Conservation (phyloP, 306 rosid species). For the Cucurbita ficifolia region DNA sequence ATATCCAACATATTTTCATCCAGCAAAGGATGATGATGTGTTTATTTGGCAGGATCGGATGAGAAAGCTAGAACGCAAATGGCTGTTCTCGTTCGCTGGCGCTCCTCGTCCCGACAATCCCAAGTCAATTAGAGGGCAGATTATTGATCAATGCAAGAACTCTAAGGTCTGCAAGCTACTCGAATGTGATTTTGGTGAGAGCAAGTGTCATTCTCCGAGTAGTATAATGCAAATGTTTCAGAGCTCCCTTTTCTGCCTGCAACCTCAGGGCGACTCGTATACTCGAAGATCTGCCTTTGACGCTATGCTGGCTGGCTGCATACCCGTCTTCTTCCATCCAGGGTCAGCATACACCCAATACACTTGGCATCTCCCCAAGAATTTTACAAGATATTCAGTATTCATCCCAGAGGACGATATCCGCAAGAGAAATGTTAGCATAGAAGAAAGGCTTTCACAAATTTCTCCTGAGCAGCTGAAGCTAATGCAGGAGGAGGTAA, state of each 20-base stretch:
- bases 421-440: slow-evolving; percentile 57
- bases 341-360: slow-evolving; percentile 94
- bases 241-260: slow-evolving; percentile 85
- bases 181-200: slow-evolving; percentile 96
- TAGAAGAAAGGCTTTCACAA: slow-evolving; percentile 67
- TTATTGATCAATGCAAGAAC: slow-evolving; percentile 61
- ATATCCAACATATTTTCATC: slow-evolving; percentile 94
- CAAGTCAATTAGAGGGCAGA: slow-evolving; percentile 77
- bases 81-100: slow-evolving; percentile 97
- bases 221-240: slow-evolving; percentile 98
- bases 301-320: slow-evolving; percentile 92
- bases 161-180: slow-evolving; percentile 64
- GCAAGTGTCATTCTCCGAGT: slow-evolving; percentile 96
- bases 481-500: slow-evolving; percentile 83
- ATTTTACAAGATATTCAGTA: slow-evolving; percentile 66
- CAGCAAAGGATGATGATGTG: slow-evolving; percentile 81
- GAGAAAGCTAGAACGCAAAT: slow-evolving; percentile 30
- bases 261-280: slow-evolving; percentile 97
- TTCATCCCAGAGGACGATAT: slow-evolving; percentile 86
- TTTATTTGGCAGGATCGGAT: slow-evolving; percentile 36
- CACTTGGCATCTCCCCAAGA: slow-evolving; percentile 96
- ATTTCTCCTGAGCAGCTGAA: slow-evolving; percentile 59
- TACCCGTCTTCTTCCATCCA: slow-evolving; percentile 96
- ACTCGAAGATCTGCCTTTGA: slow-evolving; percentile 94
- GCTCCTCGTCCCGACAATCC: slow-evolving; percentile 90